Conservation (phyloP, 768 basidiomycete genomes). For the Leccinum longicurvipes region DNA sequence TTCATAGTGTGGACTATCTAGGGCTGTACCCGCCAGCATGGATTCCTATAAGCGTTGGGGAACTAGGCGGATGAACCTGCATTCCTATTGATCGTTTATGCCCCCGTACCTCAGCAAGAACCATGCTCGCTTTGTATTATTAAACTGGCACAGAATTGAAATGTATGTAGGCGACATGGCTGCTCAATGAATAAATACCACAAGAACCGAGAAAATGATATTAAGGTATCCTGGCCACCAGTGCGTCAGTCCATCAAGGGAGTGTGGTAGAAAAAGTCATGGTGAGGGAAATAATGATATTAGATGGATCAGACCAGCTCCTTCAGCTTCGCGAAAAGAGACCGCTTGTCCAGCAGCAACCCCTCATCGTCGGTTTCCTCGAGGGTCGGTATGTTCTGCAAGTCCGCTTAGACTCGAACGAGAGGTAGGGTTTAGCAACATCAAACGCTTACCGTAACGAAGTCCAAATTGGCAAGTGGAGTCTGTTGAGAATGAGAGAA, state of each 20-base stretch:
- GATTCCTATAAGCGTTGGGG: too few relatives aligned
- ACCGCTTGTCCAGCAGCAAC: constrained; percentile 11
- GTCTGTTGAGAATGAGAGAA: not conserved
- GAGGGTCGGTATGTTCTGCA: constrained; percentile 60
- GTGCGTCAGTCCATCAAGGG: not conserved
- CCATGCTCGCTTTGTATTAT: too few relatives aligned
- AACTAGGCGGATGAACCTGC: too few relatives aligned
- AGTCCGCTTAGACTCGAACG: not conserved
- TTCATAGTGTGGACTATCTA: too few relatives aligned
- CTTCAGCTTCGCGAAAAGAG: not conserved
- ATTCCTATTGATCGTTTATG: too few relatives aligned
- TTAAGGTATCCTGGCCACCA: not conserved
- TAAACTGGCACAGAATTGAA: too few relatives aligned
- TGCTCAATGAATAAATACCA: not conserved
- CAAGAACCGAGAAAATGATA: not conserved
- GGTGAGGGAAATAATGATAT: not conserved
- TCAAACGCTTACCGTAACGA: constrained; percentile 50
- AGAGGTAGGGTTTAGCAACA: not conserved
- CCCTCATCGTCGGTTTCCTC: constrained; percentile 60
- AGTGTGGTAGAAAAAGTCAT: not conserved
- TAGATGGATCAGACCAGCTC: constrained; percentile 8
- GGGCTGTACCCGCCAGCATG: too few relatives aligned
- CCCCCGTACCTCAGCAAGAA: too few relatives aligned
- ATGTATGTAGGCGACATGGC: too few relatives aligned
- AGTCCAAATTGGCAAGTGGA: constrained; percentile 58